Evolutionary conservation across 352 stramenopile species (phyloP), one percentile per base, ranked within the genome.

Genomic region (Salisapilia sapeloensis): DNA sequence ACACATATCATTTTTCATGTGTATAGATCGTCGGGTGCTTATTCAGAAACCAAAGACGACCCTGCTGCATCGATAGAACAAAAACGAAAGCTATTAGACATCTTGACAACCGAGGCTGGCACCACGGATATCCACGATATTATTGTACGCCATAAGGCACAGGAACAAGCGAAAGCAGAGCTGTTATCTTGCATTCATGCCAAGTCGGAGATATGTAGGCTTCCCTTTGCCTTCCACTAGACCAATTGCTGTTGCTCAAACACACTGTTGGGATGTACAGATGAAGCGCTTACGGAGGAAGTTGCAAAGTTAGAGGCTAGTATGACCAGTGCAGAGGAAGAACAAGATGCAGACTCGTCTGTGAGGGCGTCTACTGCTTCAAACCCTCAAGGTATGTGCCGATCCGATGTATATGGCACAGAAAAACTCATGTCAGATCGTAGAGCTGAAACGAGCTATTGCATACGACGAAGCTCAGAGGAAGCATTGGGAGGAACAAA

Each of bases 61-160:
- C n/a, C n/a, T n/a, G n/a, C n/a, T n/a, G 48, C 78, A 21, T 75
- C 65, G 13, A 78, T 81, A 17, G 59, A 81, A 48, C 59, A 81
- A 31, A 81, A 81, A 29, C 75, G 74, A 38, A 24, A 42, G n/a
- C 33, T 72, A 4, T 48, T 81, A n/a, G 61, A 81, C 31, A 48
- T 50, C 13, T 55, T 81, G 33, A 46, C 74, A 11, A 31, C 63
- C 27, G 56, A 75, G 22, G 71, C 56, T 22, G 50, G 42, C 18
- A 50, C 69, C 8, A 37, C 50, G 21, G 69, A 61, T n/a, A 27
- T 81, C n/a, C 49, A 56, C 18, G 61, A 76, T 15, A 78, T 81
- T 40, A 74, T 80, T 33, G 29, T 49, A 13, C 47, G 55, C n/a
- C 77, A 77, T 44, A 77, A 71, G 29, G 38, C 60, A 8, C 64